These are phyloP conservation scores for Blastobotrys mokoenaii DNA, from an alignment of 805 yeast species.

Conservation along the genomic window DNA sequence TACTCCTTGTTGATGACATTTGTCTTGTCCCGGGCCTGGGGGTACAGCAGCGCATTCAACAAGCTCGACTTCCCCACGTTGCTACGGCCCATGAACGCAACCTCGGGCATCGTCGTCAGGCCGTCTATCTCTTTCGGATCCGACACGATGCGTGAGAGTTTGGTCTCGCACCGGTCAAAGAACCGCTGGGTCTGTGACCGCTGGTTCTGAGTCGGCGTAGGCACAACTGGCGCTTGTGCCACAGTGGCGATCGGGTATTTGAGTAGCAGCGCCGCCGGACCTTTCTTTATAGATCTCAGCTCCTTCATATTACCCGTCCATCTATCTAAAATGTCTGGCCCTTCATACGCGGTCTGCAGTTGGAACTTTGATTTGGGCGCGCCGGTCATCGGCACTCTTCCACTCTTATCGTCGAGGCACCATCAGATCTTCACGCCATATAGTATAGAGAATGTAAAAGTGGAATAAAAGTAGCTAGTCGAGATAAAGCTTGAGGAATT, in stretches of 20 bases:
- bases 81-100: constrained; percentile 69
- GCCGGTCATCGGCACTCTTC: no score
- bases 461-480: no score
- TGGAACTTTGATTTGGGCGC: no score
- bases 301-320: constrained; percentile 1
- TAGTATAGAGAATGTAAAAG: no score
- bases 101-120: constrained; percentile 48
- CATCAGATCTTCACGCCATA: no score
- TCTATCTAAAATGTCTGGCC: no score
- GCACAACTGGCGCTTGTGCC: not conserved
- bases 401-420: no score
- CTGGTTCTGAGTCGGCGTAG: not conserved
- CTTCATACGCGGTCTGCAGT: no score
- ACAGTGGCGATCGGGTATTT: not conserved
- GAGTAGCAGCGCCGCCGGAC: constrained; percentile 1
- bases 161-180: constrained; percentile 20
- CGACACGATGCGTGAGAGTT: constrained; percentile 20
- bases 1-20: constrained; percentile 27
- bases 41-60: constrained; percentile 43
- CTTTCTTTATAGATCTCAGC: constrained; percentile 2
- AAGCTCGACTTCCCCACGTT: constrained; percentile 83
- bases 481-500: no score
- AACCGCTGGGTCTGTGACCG: constrained; percentile 11
- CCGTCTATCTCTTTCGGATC: constrained; percentile 24
- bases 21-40: constrained; percentile 21